Conservation (phyloP, 768 basidiomycete species). For the Tricholoma flavovirens region DNA sequence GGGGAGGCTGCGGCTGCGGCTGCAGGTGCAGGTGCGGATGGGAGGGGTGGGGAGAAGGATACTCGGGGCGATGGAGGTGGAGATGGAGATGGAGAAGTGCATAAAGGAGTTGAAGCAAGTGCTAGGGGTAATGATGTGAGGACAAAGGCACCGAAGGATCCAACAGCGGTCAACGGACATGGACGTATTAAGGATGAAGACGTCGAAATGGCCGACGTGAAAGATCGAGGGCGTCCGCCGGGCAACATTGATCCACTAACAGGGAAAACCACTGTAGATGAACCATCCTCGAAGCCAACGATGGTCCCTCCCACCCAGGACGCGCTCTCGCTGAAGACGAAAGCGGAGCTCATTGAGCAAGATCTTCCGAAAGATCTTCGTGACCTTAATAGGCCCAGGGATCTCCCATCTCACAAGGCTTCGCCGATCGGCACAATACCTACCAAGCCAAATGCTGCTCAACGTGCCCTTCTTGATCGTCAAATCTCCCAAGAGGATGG, state of each 20-base stretch:
- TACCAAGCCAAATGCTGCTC: conserved; percentile 1
- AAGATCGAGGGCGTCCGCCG: not conserved
- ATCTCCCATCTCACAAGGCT: conserved; percentile 3
- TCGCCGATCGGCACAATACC: conserved; percentile 1
- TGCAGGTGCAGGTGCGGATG: not conserved
- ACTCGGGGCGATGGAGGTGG: no score
- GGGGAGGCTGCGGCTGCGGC: not conserved
- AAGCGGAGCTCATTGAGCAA: conserved; percentile 15
- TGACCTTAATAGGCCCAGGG: not conserved
- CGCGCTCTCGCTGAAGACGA: conserved; percentile 7
- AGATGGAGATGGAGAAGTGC: conserved; percentile 19
- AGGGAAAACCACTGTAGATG: not conserved
- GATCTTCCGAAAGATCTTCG: conserved; percentile 3
- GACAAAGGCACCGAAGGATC: no score
- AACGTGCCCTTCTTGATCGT: conserved; percentile 13
- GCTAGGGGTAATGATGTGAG: not conserved
- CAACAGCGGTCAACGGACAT: not conserved
- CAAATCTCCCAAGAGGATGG: conserved; percentile 45
- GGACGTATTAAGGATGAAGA: conserved; percentile 2
- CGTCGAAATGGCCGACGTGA: not conserved
- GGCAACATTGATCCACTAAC: not conserved
- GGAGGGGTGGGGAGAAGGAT: conserved; percentile 10
- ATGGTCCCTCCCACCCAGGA: not conserved
- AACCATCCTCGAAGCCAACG: not conserved
- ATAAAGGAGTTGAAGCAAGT: conserved; percentile 14